Conservation (phyloP, 2,329 filamentous ascomycete species). For the Xylariales sp. region DNA sequence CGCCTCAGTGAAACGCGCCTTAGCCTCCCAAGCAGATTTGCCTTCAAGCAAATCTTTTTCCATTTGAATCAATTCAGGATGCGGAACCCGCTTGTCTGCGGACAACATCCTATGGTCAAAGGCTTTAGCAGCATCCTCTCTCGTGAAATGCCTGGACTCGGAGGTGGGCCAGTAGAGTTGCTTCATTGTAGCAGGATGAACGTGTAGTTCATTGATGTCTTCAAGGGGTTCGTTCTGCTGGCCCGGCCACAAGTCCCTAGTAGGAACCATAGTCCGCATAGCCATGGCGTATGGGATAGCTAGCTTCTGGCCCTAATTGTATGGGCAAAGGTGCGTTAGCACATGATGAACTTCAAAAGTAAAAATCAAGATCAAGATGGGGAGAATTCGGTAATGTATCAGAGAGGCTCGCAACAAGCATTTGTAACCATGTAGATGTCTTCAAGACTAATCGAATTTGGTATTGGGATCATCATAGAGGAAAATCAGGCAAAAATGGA, state of each 20-base stretch:
- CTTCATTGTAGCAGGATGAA: constrained; percentile 57
- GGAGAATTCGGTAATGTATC: too few species aligned
- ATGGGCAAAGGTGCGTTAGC: constrained; percentile 15
- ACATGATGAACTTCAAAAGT: constrained; percentile 12
- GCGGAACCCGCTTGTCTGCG: constrained; percentile 56
- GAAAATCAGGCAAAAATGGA: constrained; percentile 14
- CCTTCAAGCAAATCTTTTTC: constrained; percentile 42
- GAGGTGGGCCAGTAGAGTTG: constrained; percentile 63
- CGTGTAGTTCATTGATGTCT: constrained; percentile 60
- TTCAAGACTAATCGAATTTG: constrained; percentile 99
- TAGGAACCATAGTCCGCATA: constrained; percentile 75
- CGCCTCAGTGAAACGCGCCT: constrained; percentile 32
- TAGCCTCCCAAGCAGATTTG: constrained; percentile 29
- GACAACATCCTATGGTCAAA: constrained; percentile 58
- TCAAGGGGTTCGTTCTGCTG: constrained; percentile 48
- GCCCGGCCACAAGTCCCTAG: constrained; percentile 51
- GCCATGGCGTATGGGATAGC: constrained; percentile 74
- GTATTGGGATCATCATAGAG: constrained; percentile 60
- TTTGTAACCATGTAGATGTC: constrained; percentile 89
- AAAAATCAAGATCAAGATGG: constrained; percentile 6
- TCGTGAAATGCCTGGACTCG: constrained; percentile 59
- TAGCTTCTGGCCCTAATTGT: constrained; percentile 65
- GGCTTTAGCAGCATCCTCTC: constrained; percentile 60
- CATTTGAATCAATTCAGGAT: constrained; percentile 56
- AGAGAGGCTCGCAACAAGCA: constrained; percentile 71